phyloP scores from a whole-genome alignment of 1,284 basidiomycete genomes.

The Marasmius oreades region DNA sequence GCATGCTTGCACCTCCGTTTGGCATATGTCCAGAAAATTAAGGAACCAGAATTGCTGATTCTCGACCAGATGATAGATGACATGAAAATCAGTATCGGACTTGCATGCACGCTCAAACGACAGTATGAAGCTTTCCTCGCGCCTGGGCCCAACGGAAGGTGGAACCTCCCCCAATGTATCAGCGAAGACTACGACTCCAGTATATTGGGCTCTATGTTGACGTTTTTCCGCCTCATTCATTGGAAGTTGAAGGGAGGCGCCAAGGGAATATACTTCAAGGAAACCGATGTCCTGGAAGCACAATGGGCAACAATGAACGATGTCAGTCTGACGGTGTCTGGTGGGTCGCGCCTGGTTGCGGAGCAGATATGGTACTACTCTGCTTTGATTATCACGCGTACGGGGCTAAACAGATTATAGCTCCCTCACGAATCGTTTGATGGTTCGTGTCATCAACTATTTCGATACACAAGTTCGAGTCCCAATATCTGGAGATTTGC shows the following conservation, averaged over 20 bases:
- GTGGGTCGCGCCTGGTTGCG: conserved; percentile 90
- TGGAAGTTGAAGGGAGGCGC: conserved; percentile 94
- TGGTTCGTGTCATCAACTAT: conserved; percentile 88
- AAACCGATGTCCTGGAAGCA: conserved; percentile 94
- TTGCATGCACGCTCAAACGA: conserved; percentile 92
- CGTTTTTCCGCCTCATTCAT: conserved; percentile 93
- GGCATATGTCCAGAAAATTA: conserved; percentile 87
- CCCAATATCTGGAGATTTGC: conserved; percentile 44
- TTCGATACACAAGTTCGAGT: conserved; percentile 93
- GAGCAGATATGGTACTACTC: conserved; percentile 85
- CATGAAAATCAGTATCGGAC: conserved; percentile 86
- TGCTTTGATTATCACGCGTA: conserved; percentile 1
- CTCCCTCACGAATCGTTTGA: conserved; percentile 85
- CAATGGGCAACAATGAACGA: conserved; percentile 97
- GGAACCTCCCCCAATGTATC: conserved; percentile 88
- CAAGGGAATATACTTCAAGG: conserved; percentile 93
- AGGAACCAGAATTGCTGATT: conserved; percentile 86
- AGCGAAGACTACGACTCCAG: conserved; percentile 88
- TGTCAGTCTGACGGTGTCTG: conserved; percentile 85
- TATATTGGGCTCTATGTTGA: conserved; percentile 83
- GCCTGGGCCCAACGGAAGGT: conserved; percentile 83
- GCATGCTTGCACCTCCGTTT: conserved; percentile 88
- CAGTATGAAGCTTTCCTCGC: conserved; percentile 90
- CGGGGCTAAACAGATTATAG: conserved; percentile 33
- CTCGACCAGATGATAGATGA: conserved; percentile 97